These are phyloP conservation scores for Tolypocladium paradoxum DNA, from an alignment of 2,329 filamentous ascomycete species.

Conservation along the genomic window DNA sequence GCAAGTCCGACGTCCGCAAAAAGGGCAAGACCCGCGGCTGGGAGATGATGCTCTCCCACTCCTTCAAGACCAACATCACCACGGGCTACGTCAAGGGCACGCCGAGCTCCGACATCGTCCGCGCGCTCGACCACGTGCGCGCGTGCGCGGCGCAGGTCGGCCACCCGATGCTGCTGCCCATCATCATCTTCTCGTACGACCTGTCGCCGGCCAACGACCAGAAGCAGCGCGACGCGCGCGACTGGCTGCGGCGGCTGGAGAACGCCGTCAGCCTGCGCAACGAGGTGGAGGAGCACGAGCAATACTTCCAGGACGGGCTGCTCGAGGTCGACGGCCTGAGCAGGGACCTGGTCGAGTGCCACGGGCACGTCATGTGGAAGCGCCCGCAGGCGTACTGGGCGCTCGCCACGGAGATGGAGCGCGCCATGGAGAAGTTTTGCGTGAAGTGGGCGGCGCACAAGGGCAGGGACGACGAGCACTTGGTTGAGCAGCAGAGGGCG, in stretches of 20 bases:
- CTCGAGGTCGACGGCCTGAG: constrained; percentile 51
- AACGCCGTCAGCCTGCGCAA: constrained; percentile 50
- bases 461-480: constrained; percentile 7
- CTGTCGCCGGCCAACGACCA: constrained; percentile 44
- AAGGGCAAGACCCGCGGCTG: constrained; percentile 53
- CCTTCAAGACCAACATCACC: constrained; percentile 42
- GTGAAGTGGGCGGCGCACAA: constrained; percentile 10
- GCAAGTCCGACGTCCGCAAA: constrained; percentile 57
- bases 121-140: constrained; percentile 37
- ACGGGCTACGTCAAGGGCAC: constrained; percentile 54
- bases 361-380: constrained; percentile 52
- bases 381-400: constrained; percentile 49
- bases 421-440: constrained; percentile 35
- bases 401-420: constrained; percentile 37
- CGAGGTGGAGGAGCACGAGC: constrained; percentile 45
- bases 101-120: constrained; percentile 40
- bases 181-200: constrained; percentile 49
- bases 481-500: constrained; percentile 14
- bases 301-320: constrained; percentile 39
- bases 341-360: constrained; percentile 52
- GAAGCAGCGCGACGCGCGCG: constrained; percentile 51
- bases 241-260: constrained; percentile 51
- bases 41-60: constrained; percentile 53
- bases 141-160: constrained; percentile 37
- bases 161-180: constrained; percentile 48